Evolutionary conservation across 495 filamentous ascomycete genomes (phyloP), one percentile per base, ranked within the genome.

Genomic region (Podospora pseudopauciseta): DNA sequence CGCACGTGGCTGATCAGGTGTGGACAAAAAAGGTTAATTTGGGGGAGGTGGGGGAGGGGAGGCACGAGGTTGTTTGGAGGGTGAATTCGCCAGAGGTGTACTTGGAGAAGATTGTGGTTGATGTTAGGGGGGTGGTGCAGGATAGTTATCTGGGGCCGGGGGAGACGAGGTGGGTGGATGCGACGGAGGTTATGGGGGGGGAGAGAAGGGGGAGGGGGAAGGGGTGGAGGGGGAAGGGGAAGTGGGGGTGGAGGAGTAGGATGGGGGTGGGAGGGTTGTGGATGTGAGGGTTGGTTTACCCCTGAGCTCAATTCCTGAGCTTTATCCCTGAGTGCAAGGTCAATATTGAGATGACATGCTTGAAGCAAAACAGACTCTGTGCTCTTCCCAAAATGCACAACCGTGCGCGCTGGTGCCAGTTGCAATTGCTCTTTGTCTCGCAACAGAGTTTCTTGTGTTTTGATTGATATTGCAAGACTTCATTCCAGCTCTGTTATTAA

Each of bases 111-210:
- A 77, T 88, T 59, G 81, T 88, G 53, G 34, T 89, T 32, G 81
- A 89, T 77, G 72, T 87, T 19, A 85, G 84, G 4, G 85, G 83
- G n/a, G 80, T 18, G 32, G 16, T 88, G 55, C 80, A 77, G 66
- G 69, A 74, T 55, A 85, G 81, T 66, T 89, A 90, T 77, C 74
- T 89, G 53, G 88, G 87, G 18, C 87, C 87, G 53, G 85, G 86
- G 7, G 85, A 86, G 80, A 58, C 55, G 55, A 26, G n/a, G 55
- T 26, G 55, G 55, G 55, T 58, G 4, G 3, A 19, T 4, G 55
- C 55, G 7, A 58, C 55, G n/a, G 55, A 58, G 55, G 55, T 11
- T 15, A 20, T 19, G 55, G 3, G 23, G 19, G 55, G 55, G 55
- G 11, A 18, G 23, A 13, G 55, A 18, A 18, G 15, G 54, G 15